Evolutionary conservation across 371 early-diverging fungal genomes (phyloP).

Genomic region (Blastocladiella emersonii): DNA sequence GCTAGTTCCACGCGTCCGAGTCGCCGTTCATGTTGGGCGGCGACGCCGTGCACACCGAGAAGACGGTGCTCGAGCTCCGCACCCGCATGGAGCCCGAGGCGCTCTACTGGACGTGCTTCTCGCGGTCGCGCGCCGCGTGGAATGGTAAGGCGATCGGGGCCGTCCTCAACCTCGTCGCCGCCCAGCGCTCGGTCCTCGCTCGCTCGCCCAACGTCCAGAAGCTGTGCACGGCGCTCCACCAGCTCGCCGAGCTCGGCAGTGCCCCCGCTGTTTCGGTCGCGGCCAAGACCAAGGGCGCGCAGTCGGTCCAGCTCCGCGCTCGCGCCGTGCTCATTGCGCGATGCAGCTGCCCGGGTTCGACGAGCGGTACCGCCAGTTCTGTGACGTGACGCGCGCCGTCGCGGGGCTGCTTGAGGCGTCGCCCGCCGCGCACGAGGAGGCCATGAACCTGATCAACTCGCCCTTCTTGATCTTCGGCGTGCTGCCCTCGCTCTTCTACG

Average conservation of each 20-base stretch:
- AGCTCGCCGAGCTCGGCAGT: conserved; percentile 63
- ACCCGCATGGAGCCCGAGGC: conserved; percentile 40
- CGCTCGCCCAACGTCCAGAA: conserved; percentile 42
- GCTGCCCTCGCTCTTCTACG: conserved; percentile 81
- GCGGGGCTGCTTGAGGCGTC: no score
- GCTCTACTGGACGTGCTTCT: conserved; percentile 58
- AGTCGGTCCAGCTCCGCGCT: conserved; percentile 44
- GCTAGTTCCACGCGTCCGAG: conserved; percentile 74
- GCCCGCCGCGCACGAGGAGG: conserved; percentile 22
- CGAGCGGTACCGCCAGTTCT: conserved; percentile 74
- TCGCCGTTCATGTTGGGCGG: conserved; percentile 46
- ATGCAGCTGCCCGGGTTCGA: conserved; percentile 84
- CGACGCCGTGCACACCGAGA: conserved; percentile 44
- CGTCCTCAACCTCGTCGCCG: conserved; percentile 57
- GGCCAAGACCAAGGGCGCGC: conserved; percentile 29
- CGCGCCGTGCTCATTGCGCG: conserved; percentile 82
- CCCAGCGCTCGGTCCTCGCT: conserved; percentile 21
- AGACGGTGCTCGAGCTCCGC: background rate
- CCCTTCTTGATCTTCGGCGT: conserved; percentile 92
- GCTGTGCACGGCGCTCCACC: conserved; percentile 33
- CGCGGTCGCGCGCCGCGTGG: conserved; percentile 64
- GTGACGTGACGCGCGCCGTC: conserved; percentile 69
- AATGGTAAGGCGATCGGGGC: conserved; percentile 64
- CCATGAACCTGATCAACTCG: conserved; percentile 62
- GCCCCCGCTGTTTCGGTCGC: conserved; percentile 69